Base-by-base conservation (phyloP, 352 stramenopile genomes). In the Discostella stelligera region DNA sequence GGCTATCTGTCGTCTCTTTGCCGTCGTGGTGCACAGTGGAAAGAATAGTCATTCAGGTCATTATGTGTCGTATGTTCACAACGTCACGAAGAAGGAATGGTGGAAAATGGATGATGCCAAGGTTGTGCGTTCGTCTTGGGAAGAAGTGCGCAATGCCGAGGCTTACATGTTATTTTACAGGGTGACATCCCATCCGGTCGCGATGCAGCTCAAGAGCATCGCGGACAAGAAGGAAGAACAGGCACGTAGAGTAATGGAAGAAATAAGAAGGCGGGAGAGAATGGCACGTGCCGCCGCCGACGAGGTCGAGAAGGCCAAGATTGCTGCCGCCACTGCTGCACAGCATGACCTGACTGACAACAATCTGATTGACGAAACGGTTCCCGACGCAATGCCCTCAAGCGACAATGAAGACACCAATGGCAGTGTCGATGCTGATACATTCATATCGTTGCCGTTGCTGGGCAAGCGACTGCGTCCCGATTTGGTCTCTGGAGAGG, bases 121-220 rank as follows among this genome's bases (percentile, higher is more conserved):
- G 25, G 78, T 93, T 0, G 74, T 66, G 32, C 54, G 71, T n/a
- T 84, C 60, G 14, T 77, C 61, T 10, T 60, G 66, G 10, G 44
- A 79, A 6, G 85, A 93, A 79, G 87, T 93, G 10, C 66, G 83
- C 37, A 77, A 79, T 48, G 83, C 83, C 0, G 85, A 93, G 82
- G 87, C 87, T 2, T 93, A 93, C 73, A 93, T 93, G 84, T 66
- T 93, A 10, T 93, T 93, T 68, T 93, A 93, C 67, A 74, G 85
- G 41, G 83, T 93, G n/a, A 84, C 88, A 0, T 72, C 85, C 50
- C 87, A 93, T 67, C 85, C 87, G 4, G 79, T 91, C 46, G 72
- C 78, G 27, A 74, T 81, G 21, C 27, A 80, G 21, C 70, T 93
- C 14, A 74, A 83, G 65, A 71, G 74, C 11, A 46, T 63, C 0